Conservation (phyloP, 192 early-diverging fungal species). For the Hyaloraphidium curvatum region DNA sequence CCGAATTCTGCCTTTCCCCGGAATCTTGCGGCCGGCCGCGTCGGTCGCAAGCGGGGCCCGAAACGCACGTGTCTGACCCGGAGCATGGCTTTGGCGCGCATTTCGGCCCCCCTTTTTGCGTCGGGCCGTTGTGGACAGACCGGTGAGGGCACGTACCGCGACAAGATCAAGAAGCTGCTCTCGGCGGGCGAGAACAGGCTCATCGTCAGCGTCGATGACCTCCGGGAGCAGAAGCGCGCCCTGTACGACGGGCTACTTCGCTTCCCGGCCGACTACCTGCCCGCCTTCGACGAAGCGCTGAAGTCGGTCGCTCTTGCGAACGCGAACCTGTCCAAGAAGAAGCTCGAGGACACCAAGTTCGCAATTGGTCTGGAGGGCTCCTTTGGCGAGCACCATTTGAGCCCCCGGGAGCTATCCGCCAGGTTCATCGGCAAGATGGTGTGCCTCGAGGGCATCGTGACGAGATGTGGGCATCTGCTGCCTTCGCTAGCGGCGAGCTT, state of each 20-base stretch:
- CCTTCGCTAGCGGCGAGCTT: neutral
- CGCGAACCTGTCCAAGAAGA: conserved; percentile 15
- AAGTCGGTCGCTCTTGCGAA: conserved; percentile 29
- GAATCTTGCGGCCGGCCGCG: no score
- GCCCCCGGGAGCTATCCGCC: conserved; percentile 68
- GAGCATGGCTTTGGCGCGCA: no score
- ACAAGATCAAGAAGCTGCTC: conserved; percentile 27
- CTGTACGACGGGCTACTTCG: conserved; percentile 31
- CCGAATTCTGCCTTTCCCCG: no score
- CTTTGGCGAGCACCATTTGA: conserved; percentile 76
- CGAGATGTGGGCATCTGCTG: conserved; percentile 43
- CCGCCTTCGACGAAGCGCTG: conserved; percentile 61
- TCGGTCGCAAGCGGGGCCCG: no score
- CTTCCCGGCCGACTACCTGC: conserved; percentile 63
- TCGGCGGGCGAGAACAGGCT: conserved; percentile 31
- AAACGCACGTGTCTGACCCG: no score
- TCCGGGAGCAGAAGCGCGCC: conserved; percentile 38
- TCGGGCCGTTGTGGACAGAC: conserved; percentile 15
- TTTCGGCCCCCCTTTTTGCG: neutral
- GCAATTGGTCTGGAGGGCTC: conserved; percentile 75
- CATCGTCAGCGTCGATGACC: conserved; percentile 73
- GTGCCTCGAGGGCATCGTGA: conserved; percentile 93
- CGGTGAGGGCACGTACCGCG: conserved; percentile 31
- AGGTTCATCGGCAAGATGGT: conserved; percentile 66
- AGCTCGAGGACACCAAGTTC: conserved; percentile 24